Conservation (phyloP, 1,284 basidiomycete genomes). For the Mycena sp. region DNA sequence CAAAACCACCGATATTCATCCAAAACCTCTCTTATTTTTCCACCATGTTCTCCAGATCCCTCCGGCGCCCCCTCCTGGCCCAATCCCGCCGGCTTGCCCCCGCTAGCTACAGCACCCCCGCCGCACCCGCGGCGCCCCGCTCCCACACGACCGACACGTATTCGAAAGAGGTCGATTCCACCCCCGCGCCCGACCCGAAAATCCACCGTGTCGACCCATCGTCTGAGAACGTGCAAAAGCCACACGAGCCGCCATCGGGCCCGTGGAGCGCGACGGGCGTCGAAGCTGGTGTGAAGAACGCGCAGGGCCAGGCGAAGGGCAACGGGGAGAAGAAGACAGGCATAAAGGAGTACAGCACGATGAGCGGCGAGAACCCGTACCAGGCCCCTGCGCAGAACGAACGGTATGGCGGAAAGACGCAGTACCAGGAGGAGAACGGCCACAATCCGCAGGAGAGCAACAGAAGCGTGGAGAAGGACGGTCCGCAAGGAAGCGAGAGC, state of each 20-base stretch:
- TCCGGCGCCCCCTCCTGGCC: too few species aligned
- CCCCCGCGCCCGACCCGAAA: conserved; percentile 54
- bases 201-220: conserved; percentile 63
- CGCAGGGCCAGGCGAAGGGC: conserved; percentile 45
- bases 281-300: conserved; percentile 46
- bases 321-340: conserved; percentile 42
- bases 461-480: conserved; percentile 42
- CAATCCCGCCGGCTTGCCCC: too few species aligned
- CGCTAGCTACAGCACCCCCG: too few species aligned
- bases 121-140: neutral
- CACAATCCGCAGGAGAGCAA: conserved; percentile 28
- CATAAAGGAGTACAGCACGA: conserved; percentile 18
- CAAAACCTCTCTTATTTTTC: too few species aligned
- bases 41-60: too few species aligned
- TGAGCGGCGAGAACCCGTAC: conserved; percentile 47
- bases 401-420: conserved; percentile 36
- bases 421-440: conserved; percentile 37
- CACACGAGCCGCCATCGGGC: conserved; percentile 62
- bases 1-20: too few species aligned
- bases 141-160: conserved; percentile 63
- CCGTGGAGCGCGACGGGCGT: conserved; percentile 60
- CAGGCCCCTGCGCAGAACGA: conserved; percentile 46
- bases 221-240: conserved; percentile 59
- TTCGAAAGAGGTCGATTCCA: conserved; percentile 64
- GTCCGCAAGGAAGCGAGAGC: conserved; percentile 44